These are phyloP conservation scores for Leptodontidium sp. DNA, from an alignment of 2,329 filamentous ascomycete species.

Conservation along the genomic window DNA sequence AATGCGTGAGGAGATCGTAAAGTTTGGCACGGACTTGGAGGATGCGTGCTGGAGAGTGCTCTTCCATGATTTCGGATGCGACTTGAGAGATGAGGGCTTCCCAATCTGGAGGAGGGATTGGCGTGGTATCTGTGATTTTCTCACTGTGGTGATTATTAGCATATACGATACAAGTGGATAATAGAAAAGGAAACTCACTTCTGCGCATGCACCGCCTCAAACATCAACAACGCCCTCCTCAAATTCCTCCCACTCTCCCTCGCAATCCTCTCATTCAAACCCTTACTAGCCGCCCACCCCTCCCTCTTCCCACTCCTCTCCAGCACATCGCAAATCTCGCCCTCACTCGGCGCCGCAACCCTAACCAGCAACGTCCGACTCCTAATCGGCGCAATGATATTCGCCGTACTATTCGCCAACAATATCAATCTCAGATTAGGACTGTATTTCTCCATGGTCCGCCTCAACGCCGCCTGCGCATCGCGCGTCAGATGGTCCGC, in stretches of 20 bases:
- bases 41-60: slow-evolving; percentile 90
- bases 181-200: slow-evolving; percentile 68
- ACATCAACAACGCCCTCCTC: slow-evolving; percentile 91
- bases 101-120: slow-evolving; percentile 96
- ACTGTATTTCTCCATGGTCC: slow-evolving; percentile 99
- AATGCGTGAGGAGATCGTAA: slow-evolving; percentile 97
- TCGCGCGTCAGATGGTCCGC: slow-evolving; percentile 93
- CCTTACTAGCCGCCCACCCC: slow-evolving; percentile 79
- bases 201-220: slow-evolving; percentile 94
- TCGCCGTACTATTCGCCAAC: slow-evolving; percentile 93
- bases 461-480: slow-evolving; percentile 90
- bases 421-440: slow-evolving; percentile 92
- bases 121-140: slow-evolving; percentile 85
- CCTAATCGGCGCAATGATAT: slow-evolving; percentile 98
- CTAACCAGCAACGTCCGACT: slow-evolving; percentile 90
- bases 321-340: slow-evolving; percentile 83
- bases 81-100: slow-evolving; percentile 89
- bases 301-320: slow-evolving; percentile 77
- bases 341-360: slow-evolving; percentile 86
- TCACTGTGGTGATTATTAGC: slow-evolving; percentile 66
- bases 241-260: slow-evolving; percentile 91
- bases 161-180: slow-evolving; percentile 37
- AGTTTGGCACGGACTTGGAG: slow-evolving; percentile 89
- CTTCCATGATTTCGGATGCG: slow-evolving; percentile 91
- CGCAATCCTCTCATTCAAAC: slow-evolving; percentile 84